Conservation (phyloP, 2,329 filamentous ascomycete species). For the Cladosporium sp. region DNA sequence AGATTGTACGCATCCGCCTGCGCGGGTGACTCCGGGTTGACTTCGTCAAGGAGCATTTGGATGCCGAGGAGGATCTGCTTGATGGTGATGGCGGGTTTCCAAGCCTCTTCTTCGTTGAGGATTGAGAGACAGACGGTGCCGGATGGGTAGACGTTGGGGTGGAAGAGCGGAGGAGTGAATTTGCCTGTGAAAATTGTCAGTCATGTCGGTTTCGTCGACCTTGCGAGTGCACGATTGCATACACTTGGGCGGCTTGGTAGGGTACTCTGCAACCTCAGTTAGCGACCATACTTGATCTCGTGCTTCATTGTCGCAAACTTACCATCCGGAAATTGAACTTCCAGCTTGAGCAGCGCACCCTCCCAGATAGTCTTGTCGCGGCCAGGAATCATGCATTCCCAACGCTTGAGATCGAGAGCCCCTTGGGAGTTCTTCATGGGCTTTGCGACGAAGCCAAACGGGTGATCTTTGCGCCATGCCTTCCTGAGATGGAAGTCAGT, state of each 20-base stretch:
- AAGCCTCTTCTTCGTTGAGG: conserved; percentile 95
- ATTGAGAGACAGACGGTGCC: conserved; percentile 97
- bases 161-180: conserved; percentile 92
- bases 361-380: conserved; percentile 98
- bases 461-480: conserved; percentile 95
- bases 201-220: conserved; percentile 16
- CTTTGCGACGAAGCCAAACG: conserved; percentile 95
- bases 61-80: conserved; percentile 97
- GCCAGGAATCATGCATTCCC: conserved; percentile 95
- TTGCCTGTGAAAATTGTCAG: conserved; percentile 61
- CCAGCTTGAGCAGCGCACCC: conserved; percentile 93
- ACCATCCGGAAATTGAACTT: conserved; percentile 91
- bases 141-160: conserved; percentile 97
- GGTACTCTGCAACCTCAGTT: conserved; percentile 66
- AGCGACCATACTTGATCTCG: neutral
- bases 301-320: conserved; percentile 33
- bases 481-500: conserved; percentile 56
- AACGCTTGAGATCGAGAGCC: conserved; percentile 85
- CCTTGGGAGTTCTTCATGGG: conserved; percentile 75
- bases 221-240: conserved; percentile 37
- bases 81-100: conserved; percentile 97
- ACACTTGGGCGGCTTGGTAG: conserved; percentile 99
- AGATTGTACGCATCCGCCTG: conserved; percentile 97
- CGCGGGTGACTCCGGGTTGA: conserved; percentile 93
- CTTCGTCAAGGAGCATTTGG: conserved; percentile 91